Base-by-base conservation (phyloP, 1,284 basidiomycete genomes). In the Calocybe gambosa region DNA sequence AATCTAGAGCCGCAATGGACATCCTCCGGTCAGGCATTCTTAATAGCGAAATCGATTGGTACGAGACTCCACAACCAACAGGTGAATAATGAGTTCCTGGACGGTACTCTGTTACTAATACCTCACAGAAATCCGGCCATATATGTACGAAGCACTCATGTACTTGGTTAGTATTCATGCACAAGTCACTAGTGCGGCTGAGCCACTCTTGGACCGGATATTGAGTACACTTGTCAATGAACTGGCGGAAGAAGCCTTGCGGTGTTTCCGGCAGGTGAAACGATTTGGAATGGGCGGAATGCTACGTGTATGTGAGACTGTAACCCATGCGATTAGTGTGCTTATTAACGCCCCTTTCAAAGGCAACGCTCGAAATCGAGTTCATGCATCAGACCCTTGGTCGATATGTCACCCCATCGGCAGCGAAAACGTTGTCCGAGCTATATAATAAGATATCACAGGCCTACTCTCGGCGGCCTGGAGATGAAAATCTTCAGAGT, bases 311-410 rank as follows among this genome's bases (percentile, higher is more conserved):
- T 53, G 85, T 75, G 8, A 42, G 19, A 21, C 42, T 26, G 10
- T 37, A 49, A 28, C 18, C 42, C 12, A 29, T 25, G 19, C 43
- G 29, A 13, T 13, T 16, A 15, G 39, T 21, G 41, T 39, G 29
- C 29, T 36, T 21, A 44, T 46, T 21, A 29, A 41, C 12, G 38
- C 43, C 25, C 15, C 6, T 19, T 39, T 19, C 1, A 3, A 58
- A 96, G 87, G 95, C 96, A 1, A 99, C 96, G 1, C 80, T 99
- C 23, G 96, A 99, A 67, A 97, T 98, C 56, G 96, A 99, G 67
- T 99, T 98, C 69, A 82, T 98, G 68, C 94, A 99, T 65, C 95
- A 98, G 68, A 94, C 90, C 4, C 74, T 99, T 33, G 80, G 85
- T 23, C 83, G 86, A 50, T 95, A 94, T 63, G 87, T 98, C 38